Evolutionary conservation across 2,329 filamentous ascomycete species (phyloP), one percentile per base, ranked within the genome.

Genomic region (Dothidotthia symphoricarpi): DNA sequence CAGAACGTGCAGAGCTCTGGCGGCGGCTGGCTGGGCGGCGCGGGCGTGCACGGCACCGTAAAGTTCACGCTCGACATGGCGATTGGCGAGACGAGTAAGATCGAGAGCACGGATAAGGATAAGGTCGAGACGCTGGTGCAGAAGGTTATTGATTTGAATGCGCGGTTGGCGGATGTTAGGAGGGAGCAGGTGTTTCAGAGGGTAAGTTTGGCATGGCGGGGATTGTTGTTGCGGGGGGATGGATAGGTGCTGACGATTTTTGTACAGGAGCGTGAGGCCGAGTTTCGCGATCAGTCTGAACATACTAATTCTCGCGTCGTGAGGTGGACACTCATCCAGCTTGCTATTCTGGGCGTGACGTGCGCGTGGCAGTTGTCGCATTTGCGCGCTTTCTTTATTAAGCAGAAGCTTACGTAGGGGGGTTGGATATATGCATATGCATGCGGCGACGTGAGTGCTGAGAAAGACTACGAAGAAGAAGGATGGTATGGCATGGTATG

Each of bases 351-450:
- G 36, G 87, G 83, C 38, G 76, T 84, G 39, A 95, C 93, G 24
- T 98, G 93, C 72, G 87, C 88, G 45, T 98, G 93, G 93, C 93
- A 98, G 70, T 76, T 98, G 31, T 95, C 89, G 36, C 91, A 98
- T 71, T 78, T 98, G 58, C 81, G 93, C 55, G 86, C 87, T 31
- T 98, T 98, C 80, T 98, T 98, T 75, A 98, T 98, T 76, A 98
- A 98, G 80, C 91, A 97, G 76, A 98, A 98, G 79, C 82, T 98
- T 67, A 97, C 93, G 43, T 98, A 81, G 70, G 34, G n/a, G n/a
- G n/a, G n/a, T n/a, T n/a, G n/a, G n/a, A n/a, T n/a, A n/a, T n/a
- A n/a, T n/a, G n/a, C n/a, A n/a, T n/a, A n/a, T n/a, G n/a, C n/a
- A n/a, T n/a, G n/a, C n/a, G n/a, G n/a, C n/a, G n/a, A n/a, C n/a